phyloP scores from a whole-genome alignment of 2,329 filamentous ascomycete species.

The Pyrenochaeta sp. region DNA sequence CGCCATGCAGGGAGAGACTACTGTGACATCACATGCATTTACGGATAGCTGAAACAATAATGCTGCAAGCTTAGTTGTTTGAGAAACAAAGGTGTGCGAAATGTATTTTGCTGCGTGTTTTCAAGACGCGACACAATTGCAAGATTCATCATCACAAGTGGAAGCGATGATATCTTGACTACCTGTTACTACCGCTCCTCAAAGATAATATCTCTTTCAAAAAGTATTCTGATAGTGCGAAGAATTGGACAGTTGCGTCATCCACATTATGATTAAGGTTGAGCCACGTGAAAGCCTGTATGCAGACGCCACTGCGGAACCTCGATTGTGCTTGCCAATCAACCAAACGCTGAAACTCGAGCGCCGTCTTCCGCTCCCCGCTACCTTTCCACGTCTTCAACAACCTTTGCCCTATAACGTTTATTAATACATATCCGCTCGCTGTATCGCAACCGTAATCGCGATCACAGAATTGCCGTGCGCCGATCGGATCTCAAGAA shows the following conservation, averaged over 20 bases:
- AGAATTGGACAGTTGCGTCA: slow-evolving; percentile 4
- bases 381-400: slow-evolving; percentile 6
- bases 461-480: slow-evolving; percentile 2
- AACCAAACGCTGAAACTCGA: neutral
- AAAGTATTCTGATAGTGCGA: neutral
- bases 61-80: neutral
- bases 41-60: neutral
- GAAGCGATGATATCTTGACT: neutral
- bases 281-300: slow-evolving; percentile 5
- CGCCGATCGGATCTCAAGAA: neutral
- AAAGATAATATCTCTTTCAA: neutral
- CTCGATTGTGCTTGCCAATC: slow-evolving; percentile 16
- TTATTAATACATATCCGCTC: slow-evolving; percentile 16
- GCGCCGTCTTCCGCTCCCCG: slow-evolving; percentile 4
- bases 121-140: neutral
- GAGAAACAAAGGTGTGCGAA: neutral
- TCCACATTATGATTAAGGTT: slow-evolving; percentile 9
- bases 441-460: slow-evolving; percentile 11
- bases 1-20: neutral
- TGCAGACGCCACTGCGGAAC: slow-evolving; percentile 9
- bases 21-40: neutral
- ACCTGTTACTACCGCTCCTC: neutral
- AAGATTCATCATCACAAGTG: neutral
- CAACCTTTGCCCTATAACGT: slow-evolving; percentile 4
- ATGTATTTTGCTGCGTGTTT: neutral